Evolutionary conservation across 495 filamentous ascomycete species (phyloP).

Genomic region (Clavariopsis aquatica): DNA sequence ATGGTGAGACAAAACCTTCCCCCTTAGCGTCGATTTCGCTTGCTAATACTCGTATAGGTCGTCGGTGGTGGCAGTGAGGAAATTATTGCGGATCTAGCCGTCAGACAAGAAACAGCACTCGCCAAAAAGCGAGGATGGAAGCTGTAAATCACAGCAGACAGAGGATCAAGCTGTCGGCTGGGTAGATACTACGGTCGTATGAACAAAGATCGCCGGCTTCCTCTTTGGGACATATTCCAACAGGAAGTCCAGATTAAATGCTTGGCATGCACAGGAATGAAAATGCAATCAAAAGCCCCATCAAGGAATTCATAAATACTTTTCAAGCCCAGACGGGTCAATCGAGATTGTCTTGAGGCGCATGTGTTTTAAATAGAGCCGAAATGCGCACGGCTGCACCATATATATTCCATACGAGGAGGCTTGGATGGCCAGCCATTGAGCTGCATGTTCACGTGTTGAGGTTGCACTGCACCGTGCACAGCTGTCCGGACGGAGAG

Average conservation of each 20-base stretch:
- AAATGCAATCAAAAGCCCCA: background rate
- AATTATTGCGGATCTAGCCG: conserved; percentile 56
- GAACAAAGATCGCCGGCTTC: background rate
- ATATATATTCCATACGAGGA: background rate
- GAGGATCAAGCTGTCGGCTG: background rate
- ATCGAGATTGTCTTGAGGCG: background rate
- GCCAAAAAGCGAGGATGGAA: conserved; percentile 42
- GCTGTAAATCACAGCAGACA: conserved; percentile 17
- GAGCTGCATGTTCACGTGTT: conserved; percentile 9
- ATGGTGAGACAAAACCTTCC: conserved; percentile 42
- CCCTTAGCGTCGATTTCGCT: background rate
- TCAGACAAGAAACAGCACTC: conserved; percentile 49
- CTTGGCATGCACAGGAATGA: background rate
- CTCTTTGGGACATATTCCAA: background rate
- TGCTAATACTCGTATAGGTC: conserved; percentile 36
- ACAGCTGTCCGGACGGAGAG: no score
- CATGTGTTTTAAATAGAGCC: background rate
- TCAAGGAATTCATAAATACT: background rate
- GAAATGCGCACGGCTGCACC: background rate
- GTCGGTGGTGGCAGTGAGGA: conserved; percentile 62
- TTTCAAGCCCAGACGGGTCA: background rate
- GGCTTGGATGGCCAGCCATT: background rate
- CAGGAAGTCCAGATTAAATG: background rate
- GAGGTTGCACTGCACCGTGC: conserved; percentile 3
- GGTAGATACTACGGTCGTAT: background rate